A percentile compares a stretch with the other conserved stretches of the same genome.
Evolutionary conservation across 345 rosid genomes (phyloP).

Genomic region (Rubroshorea leprosula): DNA sequence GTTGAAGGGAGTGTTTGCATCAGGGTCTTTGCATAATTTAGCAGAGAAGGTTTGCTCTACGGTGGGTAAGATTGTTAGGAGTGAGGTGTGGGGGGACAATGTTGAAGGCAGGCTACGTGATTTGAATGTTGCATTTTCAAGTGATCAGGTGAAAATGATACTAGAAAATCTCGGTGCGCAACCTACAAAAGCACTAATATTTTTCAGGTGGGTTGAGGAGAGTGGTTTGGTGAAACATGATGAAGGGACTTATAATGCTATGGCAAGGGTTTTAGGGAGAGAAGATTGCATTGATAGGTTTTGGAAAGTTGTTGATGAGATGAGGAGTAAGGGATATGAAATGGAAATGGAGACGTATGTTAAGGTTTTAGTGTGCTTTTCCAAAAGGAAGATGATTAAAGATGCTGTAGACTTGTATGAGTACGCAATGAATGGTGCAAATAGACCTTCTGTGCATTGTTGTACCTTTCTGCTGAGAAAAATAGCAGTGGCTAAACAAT

Average conservation of each 20-base stretch:
- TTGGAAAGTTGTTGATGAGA: constrained; percentile 66
- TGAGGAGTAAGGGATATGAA: constrained; percentile 54
- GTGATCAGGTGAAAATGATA: constrained; percentile 52
- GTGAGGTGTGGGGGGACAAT: constrained; percentile 63
- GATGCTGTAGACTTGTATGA: constrained; percentile 79
- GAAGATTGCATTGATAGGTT: constrained; percentile 76
- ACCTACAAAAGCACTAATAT: constrained; percentile 65
- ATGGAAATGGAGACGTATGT: too few relatives aligned
- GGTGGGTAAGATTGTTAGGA: constrained; percentile 61
- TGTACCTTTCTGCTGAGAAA: constrained; percentile 60
- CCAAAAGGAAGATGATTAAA: constrained; percentile 55
- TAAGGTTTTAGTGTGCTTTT: constrained; percentile 47
- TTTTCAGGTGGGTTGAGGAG: constrained; percentile 84
- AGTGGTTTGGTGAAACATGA: constrained; percentile 50
- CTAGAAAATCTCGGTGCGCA: constrained; percentile 63
- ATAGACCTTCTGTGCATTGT: constrained; percentile 48
- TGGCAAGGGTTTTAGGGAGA: constrained; percentile 69
- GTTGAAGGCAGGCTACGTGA: constrained; percentile 48
- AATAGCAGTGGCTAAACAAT: constrained; percentile 46
- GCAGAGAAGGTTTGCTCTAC: constrained; percentile 38
- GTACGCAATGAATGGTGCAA: constrained; percentile 53
- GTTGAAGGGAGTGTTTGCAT: constrained; percentile 47
- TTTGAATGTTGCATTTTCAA: constrained; percentile 43
- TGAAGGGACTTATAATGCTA: constrained; percentile 56
- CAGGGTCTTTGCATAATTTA: constrained; percentile 50